Percentiles rank a stretch among this genome's conserved stretches.
Evolutionary conservation across 305 asterid species (phyloP).

Genomic region (Solanum chacoense): DNA sequence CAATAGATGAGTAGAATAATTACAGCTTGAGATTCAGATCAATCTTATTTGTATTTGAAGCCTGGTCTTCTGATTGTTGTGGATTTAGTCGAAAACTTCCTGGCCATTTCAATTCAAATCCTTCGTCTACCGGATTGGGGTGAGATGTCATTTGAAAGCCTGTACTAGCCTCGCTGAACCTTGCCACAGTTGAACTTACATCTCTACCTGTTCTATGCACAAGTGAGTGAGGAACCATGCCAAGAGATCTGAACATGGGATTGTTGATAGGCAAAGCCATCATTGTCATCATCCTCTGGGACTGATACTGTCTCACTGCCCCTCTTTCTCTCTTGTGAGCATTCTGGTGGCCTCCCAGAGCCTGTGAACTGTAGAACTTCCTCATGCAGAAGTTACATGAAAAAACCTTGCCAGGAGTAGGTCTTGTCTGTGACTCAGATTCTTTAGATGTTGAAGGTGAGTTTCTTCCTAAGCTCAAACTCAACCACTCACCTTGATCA

Average conservation of each 20-base stretch:
- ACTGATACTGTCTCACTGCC: slow-evolving; percentile 52
- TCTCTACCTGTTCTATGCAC: slow-evolving; percentile 51
- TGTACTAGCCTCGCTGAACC: slow-evolving; percentile 28
- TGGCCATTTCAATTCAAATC: slow-evolving; percentile 59
- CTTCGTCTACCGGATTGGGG: slow-evolving; percentile 20
- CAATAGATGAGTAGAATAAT: not conserved
- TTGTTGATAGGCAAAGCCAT: slow-evolving; percentile 31
- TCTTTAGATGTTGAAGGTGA: slow-evolving; percentile 21
- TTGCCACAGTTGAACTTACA: slow-evolving; percentile 20
- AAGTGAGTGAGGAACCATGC: slow-evolving; percentile 60
- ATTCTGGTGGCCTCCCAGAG: slow-evolving; percentile 92
- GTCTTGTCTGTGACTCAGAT: slow-evolving; percentile 33
- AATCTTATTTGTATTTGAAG: slow-evolving; percentile 33
- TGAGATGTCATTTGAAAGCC: slow-evolving; percentile 31
- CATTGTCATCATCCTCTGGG: slow-evolving; percentile 49
- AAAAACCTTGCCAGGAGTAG: slow-evolving; percentile 44
- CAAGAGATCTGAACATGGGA: slow-evolving; percentile 65
- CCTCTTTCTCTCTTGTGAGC: slow-evolving; percentile 93
- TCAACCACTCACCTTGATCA: slow-evolving; percentile 53
- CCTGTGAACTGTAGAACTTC: slow-evolving; percentile 82
- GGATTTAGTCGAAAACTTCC: slow-evolving; percentile 64
- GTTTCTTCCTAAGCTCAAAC: slow-evolving; percentile 47
- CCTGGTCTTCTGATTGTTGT: slow-evolving; percentile 35
- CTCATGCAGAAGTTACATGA: slow-evolving; percentile 92
- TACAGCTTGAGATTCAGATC: slow-evolving; percentile 86